Evolutionary conservation across 2,329 filamentous ascomycete species (phyloP), one percentile per base, ranked within the genome.

Genomic region (Chlorencoelia australis): DNA sequence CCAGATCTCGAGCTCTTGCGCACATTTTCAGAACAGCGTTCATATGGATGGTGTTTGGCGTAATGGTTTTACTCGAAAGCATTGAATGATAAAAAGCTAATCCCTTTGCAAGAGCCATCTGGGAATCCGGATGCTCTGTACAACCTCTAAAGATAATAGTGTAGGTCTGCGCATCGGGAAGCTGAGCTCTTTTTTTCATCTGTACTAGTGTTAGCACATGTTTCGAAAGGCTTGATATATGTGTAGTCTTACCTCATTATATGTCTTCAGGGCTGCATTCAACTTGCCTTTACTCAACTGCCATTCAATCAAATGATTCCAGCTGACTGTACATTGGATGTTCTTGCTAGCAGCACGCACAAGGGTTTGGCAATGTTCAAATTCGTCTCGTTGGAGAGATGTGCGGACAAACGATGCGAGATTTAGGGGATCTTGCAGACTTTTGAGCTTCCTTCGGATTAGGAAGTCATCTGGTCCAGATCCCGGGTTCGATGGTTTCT

Each of bases 101-200:
- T 0, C 86, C 85, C 46, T 82, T 78, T 37, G 67, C 58, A 5
- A 91, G 69, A 32, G 77, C 77, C 19, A 73, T 58, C 28, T 70
- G 64, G 1, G 68, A 60, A 40, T 80, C 70, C 1, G 69, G 55
- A 11, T 79, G 75, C 27, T 67, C 61, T 26, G 79, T 71, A 37
- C 88, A 75, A 19, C 87, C 89, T 33, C 74, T 69, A 47, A 98
- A 77, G 40, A 96, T 72, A 40, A 84, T 78, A 13, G 84, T 91
- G 55, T 83, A 95, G 0, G 91, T 95, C 50, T 80, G 73, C 3
- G 75, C 71, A 55, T 88, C 89, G 1, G 91, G 89, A 17, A 72
- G 67, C 51, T 93, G 82, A 4, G 69, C 79, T 43, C 87, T 73
- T 63, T 96, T 96, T 64, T 96, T 98, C 89, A 98, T 96, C 82